phyloP scores from a whole-genome alignment of 768 basidiomycete species.

The Floccularia luteovirens region DNA sequence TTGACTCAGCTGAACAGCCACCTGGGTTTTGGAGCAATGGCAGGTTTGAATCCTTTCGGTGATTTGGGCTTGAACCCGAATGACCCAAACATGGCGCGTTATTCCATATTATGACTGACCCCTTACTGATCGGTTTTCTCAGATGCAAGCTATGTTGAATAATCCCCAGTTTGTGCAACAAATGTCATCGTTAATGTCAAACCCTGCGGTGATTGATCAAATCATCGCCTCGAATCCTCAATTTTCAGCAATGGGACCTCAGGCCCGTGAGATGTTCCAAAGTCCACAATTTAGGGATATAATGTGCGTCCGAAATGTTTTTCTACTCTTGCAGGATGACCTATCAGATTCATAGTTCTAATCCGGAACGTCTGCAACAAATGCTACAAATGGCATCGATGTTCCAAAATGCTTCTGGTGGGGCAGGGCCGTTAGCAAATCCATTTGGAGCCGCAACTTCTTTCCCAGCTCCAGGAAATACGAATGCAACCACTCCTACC shows the following conservation, averaged over 20 bases:
- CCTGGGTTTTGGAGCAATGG: slow-evolving; percentile 72
- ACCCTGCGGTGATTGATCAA: slow-evolving; percentile 86
- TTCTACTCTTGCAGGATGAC: neutral
- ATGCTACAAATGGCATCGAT: slow-evolving; percentile 70
- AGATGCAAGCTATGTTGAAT: slow-evolving; percentile 84
- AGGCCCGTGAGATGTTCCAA: slow-evolving; percentile 73
- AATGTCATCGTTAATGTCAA: slow-evolving; percentile 81
- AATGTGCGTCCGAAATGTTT: slow-evolving; percentile 41
- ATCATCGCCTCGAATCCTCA: slow-evolving; percentile 80
- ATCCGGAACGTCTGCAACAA: slow-evolving; percentile 67
- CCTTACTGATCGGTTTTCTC: slow-evolving; percentile 4
- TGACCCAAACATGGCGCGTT: slow-evolving; percentile 87
- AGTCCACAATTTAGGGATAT: slow-evolving; percentile 68
- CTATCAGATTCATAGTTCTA: slow-evolving; percentile 36
- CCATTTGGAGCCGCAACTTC: slow-evolving; percentile 10
- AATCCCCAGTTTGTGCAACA: slow-evolving; percentile 80
- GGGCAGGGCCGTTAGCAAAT: slow-evolving; percentile 13
- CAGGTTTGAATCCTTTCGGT: slow-evolving; percentile 87
- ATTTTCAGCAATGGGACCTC: slow-evolving; percentile 67
- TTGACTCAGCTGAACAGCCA: slow-evolving; percentile 78
- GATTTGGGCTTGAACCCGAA: slow-evolving; percentile 87
- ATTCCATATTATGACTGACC: neutral
- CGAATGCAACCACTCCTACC: slow-evolving; percentile 16
- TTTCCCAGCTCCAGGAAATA: slow-evolving; percentile 54
- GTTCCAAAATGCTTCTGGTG: slow-evolving; percentile 36